phyloP scores from a whole-genome alignment of 805 yeast species.

The Ogataea pignaliae region DNA sequence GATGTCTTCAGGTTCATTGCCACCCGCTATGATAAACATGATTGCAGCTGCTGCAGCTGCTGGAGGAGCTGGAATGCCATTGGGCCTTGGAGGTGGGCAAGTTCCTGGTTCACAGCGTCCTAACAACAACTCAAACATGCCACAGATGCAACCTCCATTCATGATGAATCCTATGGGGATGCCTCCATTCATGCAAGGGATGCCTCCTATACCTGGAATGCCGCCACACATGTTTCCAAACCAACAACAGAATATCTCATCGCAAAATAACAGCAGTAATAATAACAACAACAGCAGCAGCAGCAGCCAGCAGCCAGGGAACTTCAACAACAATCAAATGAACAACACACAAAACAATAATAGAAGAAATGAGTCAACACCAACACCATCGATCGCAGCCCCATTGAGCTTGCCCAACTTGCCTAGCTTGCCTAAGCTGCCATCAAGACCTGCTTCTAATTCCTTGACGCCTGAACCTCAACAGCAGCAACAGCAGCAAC shows the following conservation, averaged over 20 bases:
- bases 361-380: slow-evolving; percentile 4
- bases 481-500: not conserved
- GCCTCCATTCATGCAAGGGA: slow-evolving; percentile 21
- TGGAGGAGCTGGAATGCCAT: slow-evolving; percentile 20
- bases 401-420: slow-evolving; percentile 7
- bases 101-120: slow-evolving; percentile 15
- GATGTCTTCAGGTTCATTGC: slow-evolving; percentile 34
- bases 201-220: slow-evolving; percentile 11
- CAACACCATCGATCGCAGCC: slow-evolving; percentile 6
- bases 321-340: not conserved
- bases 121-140: slow-evolving; percentile 13
- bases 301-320: not conserved
- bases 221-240: slow-evolving; percentile 7
- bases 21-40: slow-evolving; percentile 25
- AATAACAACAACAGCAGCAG: slow-evolving; percentile 1
- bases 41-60: slow-evolving; percentile 26
- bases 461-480: slow-evolving; percentile 24
- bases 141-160: slow-evolving; percentile 28
- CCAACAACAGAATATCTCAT: not conserved
- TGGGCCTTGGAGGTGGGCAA: slow-evolving; percentile 8
- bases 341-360: slow-evolving; percentile 1
- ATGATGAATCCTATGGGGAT: slow-evolving; percentile 23
- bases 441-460: slow-evolving; percentile 22
- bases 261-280: slow-evolving; percentile 1
- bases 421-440: slow-evolving; percentile 17